Percentiles rank a stretch among this genome's conserved stretches.
Evolutionary conservation across 2,329 filamentous ascomycete species (phyloP).

Genomic region (Beauveria caledonica): DNA sequence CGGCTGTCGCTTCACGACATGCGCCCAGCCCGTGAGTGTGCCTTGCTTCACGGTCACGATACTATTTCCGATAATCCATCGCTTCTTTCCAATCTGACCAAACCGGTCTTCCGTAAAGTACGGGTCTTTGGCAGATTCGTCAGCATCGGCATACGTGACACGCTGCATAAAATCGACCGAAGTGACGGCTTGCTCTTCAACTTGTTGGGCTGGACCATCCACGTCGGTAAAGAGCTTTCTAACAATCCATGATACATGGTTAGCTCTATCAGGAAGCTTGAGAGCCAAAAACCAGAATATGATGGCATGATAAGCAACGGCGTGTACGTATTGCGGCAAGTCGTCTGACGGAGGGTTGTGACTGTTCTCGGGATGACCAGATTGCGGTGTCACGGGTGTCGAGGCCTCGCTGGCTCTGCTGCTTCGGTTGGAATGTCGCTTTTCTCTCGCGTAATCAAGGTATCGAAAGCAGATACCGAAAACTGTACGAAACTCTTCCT

Average conservation of each 20-base stretch:
- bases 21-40: conserved; percentile 56
- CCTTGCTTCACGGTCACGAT: conserved; percentile 69
- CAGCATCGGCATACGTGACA: conserved; percentile 75
- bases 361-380: conserved; percentile 15
- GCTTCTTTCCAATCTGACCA: conserved; percentile 57
- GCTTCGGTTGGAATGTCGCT: conserved; percentile 39
- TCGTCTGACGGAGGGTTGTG: conserved; percentile 49
- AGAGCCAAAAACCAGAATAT: conserved; percentile 94
- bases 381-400: conserved; percentile 19
- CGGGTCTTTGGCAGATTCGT: conserved; percentile 61
- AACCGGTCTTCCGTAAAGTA: conserved; percentile 58
- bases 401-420: conserved; percentile 37
- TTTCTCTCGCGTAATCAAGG: conserved; percentile 76
- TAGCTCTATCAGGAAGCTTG: conserved; percentile 73
- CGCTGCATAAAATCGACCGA: conserved; percentile 93
- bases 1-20: conserved; percentile 63
- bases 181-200: conserved; percentile 89
- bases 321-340: conserved; percentile 87
- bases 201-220: conserved; percentile 57
- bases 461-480: conserved; percentile 95
- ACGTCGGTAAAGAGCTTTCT: conserved; percentile 76
- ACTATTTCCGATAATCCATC: conserved; percentile 66
- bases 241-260: conserved; percentile 83
- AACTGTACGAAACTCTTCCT: conserved; percentile 87
- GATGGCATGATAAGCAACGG: conserved; percentile 89